These are phyloP conservation scores for Colletotrichum shisoi DNA, from an alignment of 2,329 filamentous ascomycete species.

Conservation along the genomic window DNA sequence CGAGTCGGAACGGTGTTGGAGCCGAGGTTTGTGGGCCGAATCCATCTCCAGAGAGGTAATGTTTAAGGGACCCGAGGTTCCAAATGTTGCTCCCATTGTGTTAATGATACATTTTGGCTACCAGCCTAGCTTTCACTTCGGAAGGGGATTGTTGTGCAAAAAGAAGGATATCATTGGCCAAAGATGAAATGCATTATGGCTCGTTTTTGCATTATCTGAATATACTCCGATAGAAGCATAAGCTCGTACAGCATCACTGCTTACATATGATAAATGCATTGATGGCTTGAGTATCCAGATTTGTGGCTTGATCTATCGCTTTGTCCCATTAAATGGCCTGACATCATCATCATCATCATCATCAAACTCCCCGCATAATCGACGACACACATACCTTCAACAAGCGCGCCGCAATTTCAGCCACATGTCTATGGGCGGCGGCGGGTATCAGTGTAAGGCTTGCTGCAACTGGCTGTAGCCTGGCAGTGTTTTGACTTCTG, in stretches of 20 bases:
- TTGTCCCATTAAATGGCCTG: too few relatives aligned
- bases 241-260: too few relatives aligned
- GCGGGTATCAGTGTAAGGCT: neutral
- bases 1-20: neutral
- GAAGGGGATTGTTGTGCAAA: neutral
- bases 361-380: slow-evolving; percentile 12
- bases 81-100: neutral
- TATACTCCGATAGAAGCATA: neutral
- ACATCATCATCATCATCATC: slow-evolving; percentile 2
- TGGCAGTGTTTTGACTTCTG: neutral
- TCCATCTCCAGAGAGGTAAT: too few relatives aligned
- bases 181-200: slow-evolving; percentile 20
- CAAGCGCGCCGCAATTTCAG: neutral
- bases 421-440: neutral
- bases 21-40: neutral
- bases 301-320: too few relatives aligned
- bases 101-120: neutral
- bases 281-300: too few relatives aligned
- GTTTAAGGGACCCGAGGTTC: neutral
- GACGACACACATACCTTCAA: neutral
- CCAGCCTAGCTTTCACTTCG: neutral
- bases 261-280: neutral
- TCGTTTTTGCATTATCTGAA: neutral
- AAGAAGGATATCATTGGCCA: neutral
- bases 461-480: neutral